Percentiles rank a stretch among this genome's conserved stretches.
phyloP scores from a whole-genome alignment of 805 yeast species.

The Lipomyces chichibuensis region DNA sequence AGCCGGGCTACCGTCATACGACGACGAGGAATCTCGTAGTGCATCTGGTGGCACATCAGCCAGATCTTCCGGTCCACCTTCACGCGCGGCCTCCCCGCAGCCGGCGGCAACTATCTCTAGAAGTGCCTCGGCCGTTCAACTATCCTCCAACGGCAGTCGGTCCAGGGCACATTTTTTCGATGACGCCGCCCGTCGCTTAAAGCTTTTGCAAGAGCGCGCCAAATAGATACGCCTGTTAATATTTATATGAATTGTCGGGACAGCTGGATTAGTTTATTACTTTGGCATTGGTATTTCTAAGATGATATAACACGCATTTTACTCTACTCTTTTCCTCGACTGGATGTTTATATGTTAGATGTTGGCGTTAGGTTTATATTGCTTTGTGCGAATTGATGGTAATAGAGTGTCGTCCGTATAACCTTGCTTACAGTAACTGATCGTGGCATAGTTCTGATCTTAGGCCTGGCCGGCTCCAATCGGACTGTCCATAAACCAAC shows the following conservation, averaged over 20 bases:
- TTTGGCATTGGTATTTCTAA: background rate
- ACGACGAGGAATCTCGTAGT: conserved; percentile 11
- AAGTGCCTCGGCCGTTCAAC: conserved; percentile 28
- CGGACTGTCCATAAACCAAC: too few relatives aligned
- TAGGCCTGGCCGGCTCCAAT: too few relatives aligned
- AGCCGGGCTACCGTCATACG: conserved; percentile 26
- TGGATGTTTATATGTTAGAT: background rate
- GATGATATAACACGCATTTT: background rate
- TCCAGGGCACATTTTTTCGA: conserved; percentile 25
- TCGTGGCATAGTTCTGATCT: too few relatives aligned
- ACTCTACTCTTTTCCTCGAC: background rate
- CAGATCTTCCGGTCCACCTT: conserved; percentile 29
- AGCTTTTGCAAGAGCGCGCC: conserved; percentile 9
- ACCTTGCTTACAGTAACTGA: background rate
- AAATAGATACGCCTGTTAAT: background rate
- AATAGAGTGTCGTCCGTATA: background rate
- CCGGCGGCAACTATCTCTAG: conserved; percentile 10
- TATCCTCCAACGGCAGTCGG: conserved; percentile 5
- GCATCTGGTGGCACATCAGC: conserved; percentile 11
- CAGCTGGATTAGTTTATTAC: background rate
- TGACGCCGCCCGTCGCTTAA: conserved; percentile 31
- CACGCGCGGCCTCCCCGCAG: conserved; percentile 31
- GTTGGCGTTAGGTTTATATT: conserved; percentile 2
- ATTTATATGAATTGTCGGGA: background rate
- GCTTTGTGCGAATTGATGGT: background rate